These are phyloP conservation scores for Ceratocystis alfenasii DNA, from an alignment of 2,329 filamentous ascomycete species.

Conservation along the genomic window DNA sequence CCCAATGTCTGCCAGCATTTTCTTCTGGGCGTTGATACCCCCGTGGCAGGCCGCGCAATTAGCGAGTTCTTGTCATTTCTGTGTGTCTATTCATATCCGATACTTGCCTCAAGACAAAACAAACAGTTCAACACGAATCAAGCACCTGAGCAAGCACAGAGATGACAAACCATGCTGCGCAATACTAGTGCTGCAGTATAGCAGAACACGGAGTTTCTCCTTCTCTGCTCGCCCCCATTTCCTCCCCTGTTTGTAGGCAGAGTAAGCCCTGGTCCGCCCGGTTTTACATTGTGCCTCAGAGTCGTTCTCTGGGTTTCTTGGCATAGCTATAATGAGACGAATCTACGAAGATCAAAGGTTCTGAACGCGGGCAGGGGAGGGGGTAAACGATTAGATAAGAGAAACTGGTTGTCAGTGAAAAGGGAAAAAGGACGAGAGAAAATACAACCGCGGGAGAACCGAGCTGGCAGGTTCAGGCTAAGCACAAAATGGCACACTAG, in stretches of 20 bases:
- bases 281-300: conserved; percentile 8
- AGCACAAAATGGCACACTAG: too few species aligned
- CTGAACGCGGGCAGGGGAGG: neutral
- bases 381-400: too few species aligned
- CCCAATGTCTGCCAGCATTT: neutral
- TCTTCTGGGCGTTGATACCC: neutral
- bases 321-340: neutral
- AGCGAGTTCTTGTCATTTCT: neutral
- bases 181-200: neutral
- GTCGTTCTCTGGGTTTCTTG: neutral
- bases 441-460: neutral
- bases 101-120: neutral
- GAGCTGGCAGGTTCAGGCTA: neutral
- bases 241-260: neutral
- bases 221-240: neutral
- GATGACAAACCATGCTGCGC: too few species aligned
- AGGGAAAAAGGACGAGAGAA: neutral
- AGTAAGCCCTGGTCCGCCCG: neutral
- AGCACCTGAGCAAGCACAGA: neutral
- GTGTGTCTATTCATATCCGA: conserved; percentile 9
- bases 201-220: neutral
- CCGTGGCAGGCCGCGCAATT: neutral
- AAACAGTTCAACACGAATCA: neutral
- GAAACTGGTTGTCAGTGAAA: neutral
- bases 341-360: neutral